Conservation (phyloP, 1,139 yeast species). For the Geotrichum siamense region DNA sequence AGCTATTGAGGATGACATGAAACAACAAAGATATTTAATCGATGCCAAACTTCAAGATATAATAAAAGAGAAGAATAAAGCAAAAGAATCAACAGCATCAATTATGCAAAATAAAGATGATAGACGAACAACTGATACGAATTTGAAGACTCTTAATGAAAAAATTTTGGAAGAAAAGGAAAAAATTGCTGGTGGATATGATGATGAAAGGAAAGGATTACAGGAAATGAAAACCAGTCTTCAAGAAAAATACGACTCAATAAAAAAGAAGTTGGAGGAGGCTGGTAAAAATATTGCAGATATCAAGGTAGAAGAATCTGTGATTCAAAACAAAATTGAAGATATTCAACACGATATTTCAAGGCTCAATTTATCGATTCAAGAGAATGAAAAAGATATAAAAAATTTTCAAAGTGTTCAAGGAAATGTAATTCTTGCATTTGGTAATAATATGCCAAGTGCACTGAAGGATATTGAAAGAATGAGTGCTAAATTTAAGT, state of each 20-base stretch:
- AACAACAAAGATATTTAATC: not conserved
- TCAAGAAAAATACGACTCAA: not conserved
- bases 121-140: not conserved
- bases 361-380: slow-evolving; percentile 6
- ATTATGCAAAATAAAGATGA: not conserved
- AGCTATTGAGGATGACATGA: not conserved
- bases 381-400: slow-evolving; percentile 24
- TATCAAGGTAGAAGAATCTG: slow-evolving; percentile 18
- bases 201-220: slow-evolving; percentile 3
- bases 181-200: slow-evolving; percentile 11
- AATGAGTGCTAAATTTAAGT: slow-evolving; percentile 35
- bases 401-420: slow-evolving; percentile 21
- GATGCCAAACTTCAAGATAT: not conserved
- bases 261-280: slow-evolving; percentile 1
- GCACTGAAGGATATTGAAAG: slow-evolving; percentile 41
- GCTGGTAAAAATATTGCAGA: not conserved
- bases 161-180: slow-evolving; percentile 15
- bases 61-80: not conserved
- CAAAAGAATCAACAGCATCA: not conserved
- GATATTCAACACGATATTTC: slow-evolving; percentile 8
- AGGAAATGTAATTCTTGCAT: slow-evolving; percentile 34
- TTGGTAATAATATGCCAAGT: slow-evolving; percentile 41
- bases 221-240: not conserved
- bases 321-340: slow-evolving; percentile 18
- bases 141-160: not conserved